Evolutionary conservation across 2,329 filamentous ascomycete species (phyloP).

Genomic region (Neopestalotiopsis sp.): DNA sequence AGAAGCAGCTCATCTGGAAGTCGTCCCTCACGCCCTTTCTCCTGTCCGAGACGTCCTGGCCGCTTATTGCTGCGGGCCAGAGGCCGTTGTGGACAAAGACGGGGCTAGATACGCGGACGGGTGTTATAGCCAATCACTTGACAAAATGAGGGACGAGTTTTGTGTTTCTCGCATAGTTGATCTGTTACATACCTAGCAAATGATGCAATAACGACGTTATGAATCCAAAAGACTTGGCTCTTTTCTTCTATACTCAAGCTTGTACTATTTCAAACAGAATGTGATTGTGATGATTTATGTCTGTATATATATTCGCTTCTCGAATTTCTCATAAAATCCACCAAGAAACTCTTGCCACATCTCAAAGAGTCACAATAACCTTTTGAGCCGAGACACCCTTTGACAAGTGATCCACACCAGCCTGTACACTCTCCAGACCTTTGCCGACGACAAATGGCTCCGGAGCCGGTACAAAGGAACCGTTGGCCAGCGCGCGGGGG

Average conservation of each 20-base stretch:
- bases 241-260: too few relatives aligned
- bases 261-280: too few relatives aligned
- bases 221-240: too few relatives aligned
- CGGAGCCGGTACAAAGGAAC: constrained; percentile 43
- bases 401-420: constrained; percentile 40
- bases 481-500: constrained; percentile 40
- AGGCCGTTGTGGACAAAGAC: constrained; percentile 5
- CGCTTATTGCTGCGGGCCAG: not conserved
- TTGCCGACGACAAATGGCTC: constrained; percentile 43
- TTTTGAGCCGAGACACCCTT: constrained; percentile 49
- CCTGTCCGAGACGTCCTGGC: constrained; percentile 1
- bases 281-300: too few relatives aligned
- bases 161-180: not conserved
- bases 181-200: not conserved
- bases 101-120: constrained; percentile 3
- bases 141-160: not conserved
- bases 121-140: constrained; percentile 12
- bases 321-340: too few relatives aligned
- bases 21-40: constrained; percentile 13
- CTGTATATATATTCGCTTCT: too few relatives aligned
- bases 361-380: constrained; percentile 37
- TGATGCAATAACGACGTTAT: not conserved
- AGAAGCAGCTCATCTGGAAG: constrained; percentile 14
- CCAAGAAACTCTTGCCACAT: too few relatives aligned
- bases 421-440: constrained; percentile 47